These are phyloP conservation scores for Isoetes engelmannii DNA, from an alignment of 83 land plant genomes.

Conservation along the genomic window DNA sequence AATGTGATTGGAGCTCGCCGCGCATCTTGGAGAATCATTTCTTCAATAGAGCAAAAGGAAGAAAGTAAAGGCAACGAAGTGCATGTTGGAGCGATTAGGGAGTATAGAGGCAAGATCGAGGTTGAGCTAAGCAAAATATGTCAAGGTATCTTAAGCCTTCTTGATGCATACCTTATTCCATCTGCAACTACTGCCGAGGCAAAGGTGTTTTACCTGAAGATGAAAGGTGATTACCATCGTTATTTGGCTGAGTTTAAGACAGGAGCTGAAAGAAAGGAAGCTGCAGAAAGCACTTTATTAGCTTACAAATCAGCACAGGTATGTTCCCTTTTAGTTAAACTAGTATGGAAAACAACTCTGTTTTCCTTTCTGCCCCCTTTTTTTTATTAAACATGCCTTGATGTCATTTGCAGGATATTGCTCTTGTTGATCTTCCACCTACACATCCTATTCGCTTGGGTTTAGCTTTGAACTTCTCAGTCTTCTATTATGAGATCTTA, in stretches of 20 bases:
- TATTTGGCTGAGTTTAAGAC: constrained; percentile 31
- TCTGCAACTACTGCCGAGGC: constrained; percentile 27
- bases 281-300: constrained; percentile 42
- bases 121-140: constrained; percentile 48
- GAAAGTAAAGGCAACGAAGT: constrained; percentile 37
- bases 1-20: constrained; percentile 35
- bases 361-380: too few species aligned
- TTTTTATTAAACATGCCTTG: too few species aligned
- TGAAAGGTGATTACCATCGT: constrained; percentile 49
- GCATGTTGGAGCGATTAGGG: constrained; percentile 39
- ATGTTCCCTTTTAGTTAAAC: neutral
- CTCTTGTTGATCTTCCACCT: constrained; percentile 40
- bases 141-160: constrained; percentile 37
- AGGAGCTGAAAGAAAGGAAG: constrained; percentile 40
- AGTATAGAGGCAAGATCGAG: constrained; percentile 46
- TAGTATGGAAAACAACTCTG: too few species aligned
- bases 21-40: constrained; percentile 46
- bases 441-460: constrained; percentile 49
- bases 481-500: constrained; percentile 42
- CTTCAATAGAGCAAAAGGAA: neutral
- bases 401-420: constrained; percentile 32
- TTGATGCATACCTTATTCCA: constrained; percentile 46
- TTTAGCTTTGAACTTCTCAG: constrained; percentile 38
- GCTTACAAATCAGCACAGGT: constrained; percentile 46
- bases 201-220: constrained; percentile 41